A percentile compares a stretch with the other conserved stretches of the same genome.
These are phyloP conservation scores for Epichloe bromicola DNA, from an alignment of 2,329 filamentous ascomycete species.

Conservation along the genomic window DNA sequence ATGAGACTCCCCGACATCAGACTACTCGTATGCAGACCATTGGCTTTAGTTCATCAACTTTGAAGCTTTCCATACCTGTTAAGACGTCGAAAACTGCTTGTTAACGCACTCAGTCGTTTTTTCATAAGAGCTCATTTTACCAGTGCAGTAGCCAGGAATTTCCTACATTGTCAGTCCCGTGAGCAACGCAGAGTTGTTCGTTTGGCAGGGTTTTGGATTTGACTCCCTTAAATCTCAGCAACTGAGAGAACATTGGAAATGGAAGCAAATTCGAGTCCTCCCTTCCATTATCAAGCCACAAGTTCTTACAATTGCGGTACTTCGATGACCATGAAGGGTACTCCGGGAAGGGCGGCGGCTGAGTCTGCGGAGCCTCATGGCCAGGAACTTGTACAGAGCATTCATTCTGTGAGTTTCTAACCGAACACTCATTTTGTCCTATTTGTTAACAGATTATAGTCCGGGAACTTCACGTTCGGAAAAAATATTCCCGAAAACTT, in stretches of 20 bases:
- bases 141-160: not conserved
- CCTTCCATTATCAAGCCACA: not conserved
- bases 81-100: not conserved
- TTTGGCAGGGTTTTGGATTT: too few relatives aligned
- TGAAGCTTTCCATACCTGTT: not conserved
- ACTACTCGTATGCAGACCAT: not conserved
- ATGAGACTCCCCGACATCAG: not conserved
- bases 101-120: not conserved
- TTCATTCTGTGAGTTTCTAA: not conserved
- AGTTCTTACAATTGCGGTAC: not conserved
- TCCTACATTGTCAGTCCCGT: not conserved
- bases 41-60: not conserved
- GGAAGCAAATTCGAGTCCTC: not conserved
- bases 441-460: not conserved
- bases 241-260: not conserved
- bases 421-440: too few relatives aligned
- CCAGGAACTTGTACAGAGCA: not conserved
- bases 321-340: not conserved
- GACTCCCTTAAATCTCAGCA: not conserved
- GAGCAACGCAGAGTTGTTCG: not conserved
- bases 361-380: not conserved
- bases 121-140: not conserved
- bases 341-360: not conserved
- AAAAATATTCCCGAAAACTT: not conserved
- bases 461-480: not conserved